Evolutionary conservation across 1,139 yeast genomes (phyloP), one percentile per base, ranked within the genome.

Genomic region (Scheffersomyces titani): DNA sequence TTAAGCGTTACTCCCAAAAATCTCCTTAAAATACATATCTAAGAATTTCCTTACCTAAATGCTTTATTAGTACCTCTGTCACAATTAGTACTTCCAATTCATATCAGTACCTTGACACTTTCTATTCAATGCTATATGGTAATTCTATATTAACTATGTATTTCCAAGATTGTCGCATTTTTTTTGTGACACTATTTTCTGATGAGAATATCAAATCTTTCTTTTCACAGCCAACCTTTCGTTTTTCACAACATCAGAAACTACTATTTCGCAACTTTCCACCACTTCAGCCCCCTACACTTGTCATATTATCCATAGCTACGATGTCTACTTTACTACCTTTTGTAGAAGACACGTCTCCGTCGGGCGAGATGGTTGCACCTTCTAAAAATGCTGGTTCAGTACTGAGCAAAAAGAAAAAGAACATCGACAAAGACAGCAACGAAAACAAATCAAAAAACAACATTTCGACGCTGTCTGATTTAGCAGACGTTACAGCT

Each of bases 321-420:
- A 49, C 53, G 30, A 66, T 67, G 70, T 64, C 70, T 36, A 61
- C 63, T 49, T 60, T 64, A 55, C 66, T 67, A 67, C 68, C 70
- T 21, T 67, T 63, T 51, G 58, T 64, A 51, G 67, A 67, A 55
- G 70, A 67, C 52, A 65, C 67, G 7, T 53, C 53, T 51, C 61
- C 61, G 5, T 49, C 56, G 18, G 51, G 24, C 19, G 55, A 49
- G 55, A 46, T 19, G 16, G 49, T 20, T 19, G 49, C 51, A 20
- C 22, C 30, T 45, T 46, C 48, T 18, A 20, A 44, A 6, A 51
- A 24, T 47, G 20, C 54, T 22, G 47, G 20, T 11, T 36, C 46
- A 5, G 19, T 19, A 46, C 49, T n/a, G n/a, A 46, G 49, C 49
- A 46, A 46, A 19, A 20, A 46, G 49, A 30, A 9, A 30, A 30